Conservation (phyloP, 2,329 filamentous ascomycete genomes). For the Colletotrichum liaoningense region DNA sequence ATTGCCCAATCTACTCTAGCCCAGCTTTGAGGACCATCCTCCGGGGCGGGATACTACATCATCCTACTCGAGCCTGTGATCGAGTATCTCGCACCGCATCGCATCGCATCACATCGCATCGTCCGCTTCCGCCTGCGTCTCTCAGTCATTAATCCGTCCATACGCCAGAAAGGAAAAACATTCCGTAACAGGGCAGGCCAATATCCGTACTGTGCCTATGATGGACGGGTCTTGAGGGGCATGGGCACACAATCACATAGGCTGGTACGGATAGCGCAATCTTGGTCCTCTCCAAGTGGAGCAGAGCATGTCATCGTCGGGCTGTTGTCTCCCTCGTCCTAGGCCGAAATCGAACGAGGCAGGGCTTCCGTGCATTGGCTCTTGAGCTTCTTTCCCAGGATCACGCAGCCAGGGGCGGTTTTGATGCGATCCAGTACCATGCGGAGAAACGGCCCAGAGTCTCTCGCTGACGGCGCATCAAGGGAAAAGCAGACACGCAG, state of each 20-base stretch:
- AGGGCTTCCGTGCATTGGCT: conserved; percentile 32
- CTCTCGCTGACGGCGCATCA: background rate
- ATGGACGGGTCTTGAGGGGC: background rate
- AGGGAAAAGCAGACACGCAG: background rate
- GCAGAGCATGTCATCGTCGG: conserved; percentile 33
- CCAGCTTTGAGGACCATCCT: conserved; percentile 20
- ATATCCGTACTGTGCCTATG: background rate
- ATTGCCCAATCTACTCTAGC: conserved; percentile 10
- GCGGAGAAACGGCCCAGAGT: conserved; percentile 26
- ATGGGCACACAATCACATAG: background rate
- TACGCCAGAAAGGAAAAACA: background rate
- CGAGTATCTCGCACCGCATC: background rate
- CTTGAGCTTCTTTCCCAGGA: conserved; percentile 18
- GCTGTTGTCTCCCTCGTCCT: conserved; percentile 9
- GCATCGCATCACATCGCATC: background rate
- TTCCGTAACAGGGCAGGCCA: conserved; percentile 7
- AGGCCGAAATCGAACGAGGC: conserved; percentile 24
- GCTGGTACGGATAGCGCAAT: background rate
- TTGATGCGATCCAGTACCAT: conserved; percentile 35
- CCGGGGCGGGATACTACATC: conserved; percentile 12
- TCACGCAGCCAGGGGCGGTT: conserved; percentile 12
- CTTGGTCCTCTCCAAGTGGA: conserved; percentile 2
- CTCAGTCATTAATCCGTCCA: background rate
- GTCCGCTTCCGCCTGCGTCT: background rate
- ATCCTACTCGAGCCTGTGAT: background rate